Evolutionary conservation across 1,284 basidiomycete species (phyloP), one percentile per base, ranked within the genome.

Genomic region (Cutaneotrichosporon cavernicola): DNA sequence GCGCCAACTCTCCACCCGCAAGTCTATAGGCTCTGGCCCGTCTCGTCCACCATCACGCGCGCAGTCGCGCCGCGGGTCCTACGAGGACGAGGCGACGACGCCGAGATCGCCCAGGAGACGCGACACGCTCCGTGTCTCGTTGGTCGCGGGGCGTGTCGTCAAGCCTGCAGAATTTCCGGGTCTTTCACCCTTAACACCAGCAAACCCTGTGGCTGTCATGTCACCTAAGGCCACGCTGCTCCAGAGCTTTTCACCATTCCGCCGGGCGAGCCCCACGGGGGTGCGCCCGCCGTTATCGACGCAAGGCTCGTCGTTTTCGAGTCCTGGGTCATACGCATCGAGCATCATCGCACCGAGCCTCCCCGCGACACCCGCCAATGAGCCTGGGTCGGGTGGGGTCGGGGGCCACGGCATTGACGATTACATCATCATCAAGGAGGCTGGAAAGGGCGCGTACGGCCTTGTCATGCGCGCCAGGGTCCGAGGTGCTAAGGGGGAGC

Each of bases 381-480:
- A 81, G 62, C 14, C 32, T 6, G 73, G 69, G 18, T 71, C 72
- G 0, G 76, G 75, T 14, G 80, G 79, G 26, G 68, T 76, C 1
- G 80, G 80, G 31, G 80, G 79, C 5, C 71, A 74, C 13, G 80
- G 80, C 10, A 81, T 81, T 46, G 76, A 78, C 40, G 79, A 80
- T 63, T 81, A 81, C 73, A 84, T 89, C 34, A 89, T 97, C 61
- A 86, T 93, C 69, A 86, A 86, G 57, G 92, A 97, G 75, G 90
- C 95, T 22, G 93, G 96, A 30, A 86, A 93, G 64, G 96, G 96
- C n/a, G 96, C 96, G 14, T 99, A 99, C 79, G 96, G 96, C 0
- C 84, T 98, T 52, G 96, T 99, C 31, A 95, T 97, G 81, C 86
- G 91, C 60, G 96, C 89, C 1, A 85, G 90, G 65, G 90, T 93